phyloP scores from a whole-genome alignment of 1,284 basidiomycete species.

The Stereum hirsutum region DNA sequence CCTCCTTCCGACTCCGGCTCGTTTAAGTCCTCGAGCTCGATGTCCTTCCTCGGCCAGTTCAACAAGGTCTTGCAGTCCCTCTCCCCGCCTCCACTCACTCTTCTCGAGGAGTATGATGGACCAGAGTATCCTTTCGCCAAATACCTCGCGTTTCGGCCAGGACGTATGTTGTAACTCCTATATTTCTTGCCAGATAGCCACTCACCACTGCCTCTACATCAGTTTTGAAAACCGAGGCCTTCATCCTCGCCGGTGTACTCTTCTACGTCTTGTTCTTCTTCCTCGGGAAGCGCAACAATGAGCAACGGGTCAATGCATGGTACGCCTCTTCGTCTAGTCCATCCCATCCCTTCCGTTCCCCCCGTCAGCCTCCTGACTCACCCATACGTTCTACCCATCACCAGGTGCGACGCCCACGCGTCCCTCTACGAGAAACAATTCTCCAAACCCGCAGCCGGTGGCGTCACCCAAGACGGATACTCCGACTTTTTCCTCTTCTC shows the following conservation, averaged over 20 bases:
- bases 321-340: conserved; percentile 21
- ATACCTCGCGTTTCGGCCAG: conserved; percentile 72
- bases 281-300: conserved; percentile 47
- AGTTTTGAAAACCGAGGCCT: conserved; percentile 63
- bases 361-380: conserved; percentile 9
- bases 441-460: conserved; percentile 43
- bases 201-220: background rate
- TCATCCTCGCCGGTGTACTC: conserved; percentile 42
- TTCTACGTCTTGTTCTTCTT: conserved; percentile 45
- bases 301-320: conserved; percentile 49
- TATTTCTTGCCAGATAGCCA: background rate
- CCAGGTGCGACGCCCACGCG: conserved; percentile 49
- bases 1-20: no score
- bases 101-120: conserved; percentile 44
- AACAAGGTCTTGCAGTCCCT: conserved; percentile 32
- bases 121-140: conserved; percentile 66
- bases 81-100: conserved; percentile 36
- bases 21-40: no score
- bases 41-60: conserved; percentile 12
- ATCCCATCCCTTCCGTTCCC: conserved; percentile 1
- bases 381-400: conserved; percentile 2
- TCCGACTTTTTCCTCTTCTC: conserved; percentile 79
- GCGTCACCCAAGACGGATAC: conserved; percentile 57
- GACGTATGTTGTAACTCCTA: conserved; percentile 36
- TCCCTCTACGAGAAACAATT: conserved; percentile 58